These are phyloP conservation scores for Syncephalis fuscata DNA, from an alignment of 371 early-diverging fungal species.

Conservation along the genomic window DNA sequence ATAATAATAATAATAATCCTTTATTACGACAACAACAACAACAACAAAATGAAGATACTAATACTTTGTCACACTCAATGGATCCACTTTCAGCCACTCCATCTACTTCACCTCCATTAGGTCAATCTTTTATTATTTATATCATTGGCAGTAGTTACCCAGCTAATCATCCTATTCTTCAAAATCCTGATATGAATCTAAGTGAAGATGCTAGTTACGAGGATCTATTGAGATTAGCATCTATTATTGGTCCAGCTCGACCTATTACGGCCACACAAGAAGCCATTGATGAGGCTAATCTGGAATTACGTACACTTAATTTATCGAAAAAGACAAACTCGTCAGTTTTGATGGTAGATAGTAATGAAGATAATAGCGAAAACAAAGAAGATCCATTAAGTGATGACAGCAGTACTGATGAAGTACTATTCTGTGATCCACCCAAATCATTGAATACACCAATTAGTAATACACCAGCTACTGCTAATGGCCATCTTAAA, in stretches of 20 bases:
- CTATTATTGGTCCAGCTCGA: constrained; percentile 35
- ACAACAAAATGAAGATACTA: not conserved
- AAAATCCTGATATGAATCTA: constrained; percentile 1
- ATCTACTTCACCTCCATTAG: constrained; percentile 2
- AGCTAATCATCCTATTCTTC: constrained; percentile 8
- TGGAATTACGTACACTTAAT: constrained; percentile 16
- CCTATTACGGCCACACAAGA: constrained; percentile 30
- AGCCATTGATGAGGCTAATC: constrained; percentile 21
- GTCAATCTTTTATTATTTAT: constrained; percentile 8
- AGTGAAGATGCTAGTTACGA: constrained; percentile 22
- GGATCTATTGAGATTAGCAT: constrained; percentile 31
- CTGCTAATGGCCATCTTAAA: no score
- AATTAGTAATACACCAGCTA: no score
- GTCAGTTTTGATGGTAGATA: no score
- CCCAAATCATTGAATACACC: no score
- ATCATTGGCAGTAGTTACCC: constrained; percentile 11
- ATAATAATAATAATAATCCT: not conserved
- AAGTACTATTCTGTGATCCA: no score
- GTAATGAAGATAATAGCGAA: no score
- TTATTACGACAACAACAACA: not conserved
- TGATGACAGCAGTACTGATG: no score
- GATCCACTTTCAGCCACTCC: not conserved
- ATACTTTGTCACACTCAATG: not conserved
- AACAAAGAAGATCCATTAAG: no score
- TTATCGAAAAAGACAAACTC: constrained; percentile 1